Percentiles rank a stretch among this genome's conserved stretches.
Conservation (phyloP, 2,329 filamentous ascomycete genomes). For the Sordariomycetes sp. region DNA sequence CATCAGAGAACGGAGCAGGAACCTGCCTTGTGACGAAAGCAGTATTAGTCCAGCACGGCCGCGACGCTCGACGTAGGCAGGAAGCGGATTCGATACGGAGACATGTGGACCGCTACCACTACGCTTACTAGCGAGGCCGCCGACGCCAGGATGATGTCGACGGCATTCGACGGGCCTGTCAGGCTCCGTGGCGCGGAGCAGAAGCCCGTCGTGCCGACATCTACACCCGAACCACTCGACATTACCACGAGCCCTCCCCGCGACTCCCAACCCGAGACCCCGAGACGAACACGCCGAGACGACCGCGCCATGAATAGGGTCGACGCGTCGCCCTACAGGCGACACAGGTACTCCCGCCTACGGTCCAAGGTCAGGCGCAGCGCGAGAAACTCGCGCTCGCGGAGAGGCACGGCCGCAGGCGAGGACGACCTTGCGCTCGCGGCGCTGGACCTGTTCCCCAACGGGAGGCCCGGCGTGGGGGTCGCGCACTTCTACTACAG, state of each 20-base stretch:
- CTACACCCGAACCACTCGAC: slow-evolving; percentile 31
- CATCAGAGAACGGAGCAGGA: neutral
- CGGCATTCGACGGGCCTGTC: neutral
- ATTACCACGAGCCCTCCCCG: slow-evolving; percentile 14
- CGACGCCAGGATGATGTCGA: neutral
- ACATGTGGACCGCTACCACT: neutral
- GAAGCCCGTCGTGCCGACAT: slow-evolving; percentile 40
- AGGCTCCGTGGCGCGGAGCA: neutral
- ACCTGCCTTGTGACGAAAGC: neutral
- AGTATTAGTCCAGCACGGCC: neutral
- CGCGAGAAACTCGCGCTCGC: neutral
- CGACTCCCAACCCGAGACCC: slow-evolving; percentile 70
- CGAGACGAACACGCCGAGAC: slow-evolving; percentile 54
- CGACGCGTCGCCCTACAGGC: slow-evolving; percentile 53
- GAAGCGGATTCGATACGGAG: neutral
- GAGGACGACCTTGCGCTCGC: slow-evolving; percentile 74
- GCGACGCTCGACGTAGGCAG: slow-evolving; percentile 3
- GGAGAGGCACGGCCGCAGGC: slow-evolving; percentile 27
- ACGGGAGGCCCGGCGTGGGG: slow-evolving; percentile 55
- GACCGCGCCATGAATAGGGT: slow-evolving; percentile 54
- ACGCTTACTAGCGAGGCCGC: neutral
- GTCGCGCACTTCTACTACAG: slow-evolving; percentile 59
- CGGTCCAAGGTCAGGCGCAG: neutral
- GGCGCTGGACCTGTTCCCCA: slow-evolving; percentile 64
- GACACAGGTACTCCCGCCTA: slow-evolving; percentile 12